A percentile compares a stretch with the other conserved stretches of the same genome.
phyloP scores from a whole-genome alignment of 805 yeast genomes.

The Kodamaea nitidulidarum region DNA sequence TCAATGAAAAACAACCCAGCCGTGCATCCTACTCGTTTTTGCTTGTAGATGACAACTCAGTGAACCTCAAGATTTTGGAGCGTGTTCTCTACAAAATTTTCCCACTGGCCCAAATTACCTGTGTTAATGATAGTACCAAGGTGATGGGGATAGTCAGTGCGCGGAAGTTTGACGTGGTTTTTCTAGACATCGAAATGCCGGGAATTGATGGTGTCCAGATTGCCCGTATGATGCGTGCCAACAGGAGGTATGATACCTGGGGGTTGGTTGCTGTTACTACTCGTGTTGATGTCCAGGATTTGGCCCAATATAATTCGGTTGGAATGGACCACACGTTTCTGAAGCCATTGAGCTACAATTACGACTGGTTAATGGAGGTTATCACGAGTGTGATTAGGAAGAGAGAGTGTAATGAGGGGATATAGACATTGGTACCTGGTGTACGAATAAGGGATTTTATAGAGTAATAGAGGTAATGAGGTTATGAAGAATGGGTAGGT shows the following conservation, averaged over 20 bases:
- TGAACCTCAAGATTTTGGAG: slow-evolving; percentile 35
- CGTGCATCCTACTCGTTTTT: slow-evolving; percentile 15
- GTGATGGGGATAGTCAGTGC: slow-evolving; percentile 19
- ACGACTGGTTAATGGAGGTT: slow-evolving; percentile 16
- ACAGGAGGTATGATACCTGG: slow-evolving; percentile 14
- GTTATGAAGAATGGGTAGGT: too few species aligned
- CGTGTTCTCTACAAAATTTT: slow-evolving; percentile 30
- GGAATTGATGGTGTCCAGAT: slow-evolving; percentile 36
- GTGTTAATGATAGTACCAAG: slow-evolving; percentile 27
- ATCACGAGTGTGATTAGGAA: slow-evolving; percentile 15
- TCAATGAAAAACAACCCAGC: slow-evolving; percentile 14
- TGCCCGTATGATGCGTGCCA: slow-evolving; percentile 16
- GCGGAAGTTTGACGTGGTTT: slow-evolving; percentile 27
- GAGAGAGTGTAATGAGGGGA: slow-evolving; percentile 2
- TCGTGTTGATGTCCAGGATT: slow-evolving; percentile 23
- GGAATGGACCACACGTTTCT: slow-evolving; percentile 42
- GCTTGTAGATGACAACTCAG: slow-evolving; percentile 41
- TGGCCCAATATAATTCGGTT: slow-evolving; percentile 25
- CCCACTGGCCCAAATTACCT: slow-evolving; percentile 28
- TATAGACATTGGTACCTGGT: background rate
- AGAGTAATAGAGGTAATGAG: too few species aligned
- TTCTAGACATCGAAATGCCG: slow-evolving; percentile 47
- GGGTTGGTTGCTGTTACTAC: slow-evolving; percentile 43
- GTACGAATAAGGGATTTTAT: background rate
- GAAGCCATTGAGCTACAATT: slow-evolving; percentile 31